Base-by-base conservation (phyloP, 177 flowering plant species). In the Vitis hybrid region DNA sequence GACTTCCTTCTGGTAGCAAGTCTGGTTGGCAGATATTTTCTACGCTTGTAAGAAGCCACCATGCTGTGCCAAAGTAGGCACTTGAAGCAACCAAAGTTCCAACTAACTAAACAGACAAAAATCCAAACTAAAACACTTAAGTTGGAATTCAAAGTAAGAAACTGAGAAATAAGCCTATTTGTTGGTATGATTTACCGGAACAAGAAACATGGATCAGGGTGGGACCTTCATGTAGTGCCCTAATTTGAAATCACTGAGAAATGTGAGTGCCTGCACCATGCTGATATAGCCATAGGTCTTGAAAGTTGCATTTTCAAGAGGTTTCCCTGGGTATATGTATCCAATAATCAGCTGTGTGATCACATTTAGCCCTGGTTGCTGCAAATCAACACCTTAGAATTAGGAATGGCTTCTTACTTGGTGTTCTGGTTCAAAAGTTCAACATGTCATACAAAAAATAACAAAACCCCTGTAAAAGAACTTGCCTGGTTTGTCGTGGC, bases 11-110 rank as follows among this genome's bases (percentile, higher is more conserved):
- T 0, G 93, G 88, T 2, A 87, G 75, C 39, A n/a, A 16, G 0
- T 49, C 14, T 1, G 77, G 61, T 39, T 84, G 68, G 22, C 96
- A 84, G 5, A 90, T 89, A 84, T 86, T 18, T 5, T 74, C 70
- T 1, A 89, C 49, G 2, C 76, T 52, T 9, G 82, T 53, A 1
- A 90, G 79, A 13, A 89, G 83, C 89, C 90, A 90, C 96, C 96
- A 90, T 3, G 87, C 74, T 10, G 91, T 85, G 64, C 78, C 78
- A 50, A 85, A 83, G 79, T 81, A 78, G 73, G 77, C 78, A 0
- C 68, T 14, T 1, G 84, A 75, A 10, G 91, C 79, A 58, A 85
- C 77, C 1, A 85, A 19, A 10, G 90, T 86, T 48, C 86, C 86
- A 9, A 74, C 78, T 12, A 86, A 58, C 84, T 86, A 67, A 12